A percentile compares a stretch with the other conserved stretches of the same genome.
phyloP scores from a whole-genome alignment of 108 stramenopile species.

The Nannochloropsis gaditana region DNA sequence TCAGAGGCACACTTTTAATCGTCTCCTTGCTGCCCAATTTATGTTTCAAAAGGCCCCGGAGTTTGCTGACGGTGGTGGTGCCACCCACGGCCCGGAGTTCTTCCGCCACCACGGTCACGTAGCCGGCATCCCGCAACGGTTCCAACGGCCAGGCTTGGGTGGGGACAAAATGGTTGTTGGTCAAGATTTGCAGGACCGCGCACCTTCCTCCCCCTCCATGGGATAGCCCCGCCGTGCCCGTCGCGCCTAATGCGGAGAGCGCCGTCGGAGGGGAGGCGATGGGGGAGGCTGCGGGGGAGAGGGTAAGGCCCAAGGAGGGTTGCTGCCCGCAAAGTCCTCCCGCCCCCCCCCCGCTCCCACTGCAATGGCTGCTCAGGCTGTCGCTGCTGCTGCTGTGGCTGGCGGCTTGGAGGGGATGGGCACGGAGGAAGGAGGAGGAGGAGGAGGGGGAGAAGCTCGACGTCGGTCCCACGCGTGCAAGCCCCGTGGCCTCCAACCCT shows the following conservation, averaged over 20 bases:
- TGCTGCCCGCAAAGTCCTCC: not conserved
- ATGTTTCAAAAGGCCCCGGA: not conserved
- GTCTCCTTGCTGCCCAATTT: not conserved
- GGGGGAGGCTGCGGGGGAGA: not conserved
- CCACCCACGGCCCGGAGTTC: not conserved
- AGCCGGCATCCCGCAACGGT: not conserved
- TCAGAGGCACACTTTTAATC: not conserved
- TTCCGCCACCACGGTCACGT: not conserved
- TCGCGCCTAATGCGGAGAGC: not conserved
- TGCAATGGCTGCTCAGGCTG: not conserved
- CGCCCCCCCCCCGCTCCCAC: not conserved
- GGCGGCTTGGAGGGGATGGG: not conserved
- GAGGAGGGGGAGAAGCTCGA: not conserved
- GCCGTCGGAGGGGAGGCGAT: not conserved
- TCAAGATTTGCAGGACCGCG: not conserved
- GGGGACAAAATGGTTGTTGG: slow-evolving; percentile 17
- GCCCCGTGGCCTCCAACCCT: not conserved
- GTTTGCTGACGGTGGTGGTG: not conserved
- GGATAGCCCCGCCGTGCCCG: not conserved
- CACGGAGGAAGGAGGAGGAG: not conserved
- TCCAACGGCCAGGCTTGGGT: not conserved
- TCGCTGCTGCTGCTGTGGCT: not conserved
- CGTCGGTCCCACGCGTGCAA: not conserved
- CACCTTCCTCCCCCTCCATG: not conserved
- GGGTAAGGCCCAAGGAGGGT: not conserved